These are phyloP conservation scores for Mycena capillaripes DNA, from an alignment of 768 basidiomycete species.

Conservation along the genomic window DNA sequence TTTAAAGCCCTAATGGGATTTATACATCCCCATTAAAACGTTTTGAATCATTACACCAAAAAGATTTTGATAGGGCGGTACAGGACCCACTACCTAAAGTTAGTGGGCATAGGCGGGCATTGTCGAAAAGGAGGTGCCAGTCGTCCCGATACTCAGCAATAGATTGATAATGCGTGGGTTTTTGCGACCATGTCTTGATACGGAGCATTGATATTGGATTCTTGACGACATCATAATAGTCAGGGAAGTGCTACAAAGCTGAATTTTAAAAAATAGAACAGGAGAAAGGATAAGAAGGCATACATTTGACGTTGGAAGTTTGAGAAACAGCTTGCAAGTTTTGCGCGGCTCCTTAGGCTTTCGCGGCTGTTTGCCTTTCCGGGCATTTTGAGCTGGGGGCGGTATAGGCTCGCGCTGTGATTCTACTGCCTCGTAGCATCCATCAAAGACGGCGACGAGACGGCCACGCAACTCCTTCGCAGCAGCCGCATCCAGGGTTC, in stretches of 20 bases:
- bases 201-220: neutral
- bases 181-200: too few species aligned
- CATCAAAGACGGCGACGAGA: conserved; percentile 16
- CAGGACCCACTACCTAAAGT: too few species aligned
- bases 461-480: conserved; percentile 7
- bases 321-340: neutral
- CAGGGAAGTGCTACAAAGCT: neutral
- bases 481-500: neutral
- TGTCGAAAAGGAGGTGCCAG: too few species aligned
- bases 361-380: neutral
- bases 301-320: neutral
- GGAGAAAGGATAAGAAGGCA: neutral
- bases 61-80: too few species aligned
- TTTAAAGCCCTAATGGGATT: too few species aligned
- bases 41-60: too few species aligned
- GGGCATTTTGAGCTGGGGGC: neutral
- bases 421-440: conserved; percentile 13
- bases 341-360: neutral
- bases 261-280: neutral
- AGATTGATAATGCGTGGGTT: neutral
- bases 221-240: neutral
- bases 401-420: neutral
- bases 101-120: too few species aligned
- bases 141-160: too few species aligned
- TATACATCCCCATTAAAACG: too few species aligned